Conservation (phyloP, 192 early-diverging fungal species). For the Podila epigama region DNA sequence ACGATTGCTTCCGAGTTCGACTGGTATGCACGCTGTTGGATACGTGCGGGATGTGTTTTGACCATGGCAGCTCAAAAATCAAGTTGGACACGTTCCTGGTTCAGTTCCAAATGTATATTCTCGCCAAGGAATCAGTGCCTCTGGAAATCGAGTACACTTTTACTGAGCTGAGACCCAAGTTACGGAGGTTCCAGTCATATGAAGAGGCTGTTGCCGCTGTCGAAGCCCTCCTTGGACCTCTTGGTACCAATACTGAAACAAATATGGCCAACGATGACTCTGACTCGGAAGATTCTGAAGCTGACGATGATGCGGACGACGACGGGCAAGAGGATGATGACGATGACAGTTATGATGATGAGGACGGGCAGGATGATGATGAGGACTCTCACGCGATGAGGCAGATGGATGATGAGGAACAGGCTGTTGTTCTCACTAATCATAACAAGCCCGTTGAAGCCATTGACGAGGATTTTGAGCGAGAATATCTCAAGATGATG, state of each 20-base stretch:
- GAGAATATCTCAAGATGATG: constrained; percentile 90
- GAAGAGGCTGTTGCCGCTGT: constrained; percentile 84
- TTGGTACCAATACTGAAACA: constrained; percentile 44
- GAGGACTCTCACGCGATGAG: constrained; percentile 36
- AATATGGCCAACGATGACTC: constrained; percentile 56
- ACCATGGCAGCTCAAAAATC: constrained; percentile 67
- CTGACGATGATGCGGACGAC: constrained; percentile 52
- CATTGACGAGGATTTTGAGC: constrained; percentile 89
- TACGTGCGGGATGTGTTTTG: constrained; percentile 86
- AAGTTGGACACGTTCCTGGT: constrained; percentile 79
- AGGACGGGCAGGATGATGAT: constrained; percentile 60
- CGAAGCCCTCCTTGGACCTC: constrained; percentile 59
- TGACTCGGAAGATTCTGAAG: constrained; percentile 38
- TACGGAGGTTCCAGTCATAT: constrained; percentile 66
- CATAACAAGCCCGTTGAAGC: constrained; percentile 67
- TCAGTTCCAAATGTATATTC: constrained; percentile 91
- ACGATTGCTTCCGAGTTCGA: constrained; percentile 94
- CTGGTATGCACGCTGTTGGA: constrained; percentile 87
- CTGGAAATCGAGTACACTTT: constrained; percentile 91
- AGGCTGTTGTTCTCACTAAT: constrained; percentile 71
- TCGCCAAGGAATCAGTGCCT: constrained; percentile 81
- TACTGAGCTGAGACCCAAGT: constrained; percentile 74
- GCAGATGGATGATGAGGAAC: constrained; percentile 70
- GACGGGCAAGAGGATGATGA: constrained; percentile 46
- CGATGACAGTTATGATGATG: constrained; percentile 54